Percentiles rank a stretch among this genome's conserved stretches.
These are phyloP conservation scores for Pythium plurisporium DNA, from an alignment of 352 stramenopile species.

Conservation along the genomic window DNA sequence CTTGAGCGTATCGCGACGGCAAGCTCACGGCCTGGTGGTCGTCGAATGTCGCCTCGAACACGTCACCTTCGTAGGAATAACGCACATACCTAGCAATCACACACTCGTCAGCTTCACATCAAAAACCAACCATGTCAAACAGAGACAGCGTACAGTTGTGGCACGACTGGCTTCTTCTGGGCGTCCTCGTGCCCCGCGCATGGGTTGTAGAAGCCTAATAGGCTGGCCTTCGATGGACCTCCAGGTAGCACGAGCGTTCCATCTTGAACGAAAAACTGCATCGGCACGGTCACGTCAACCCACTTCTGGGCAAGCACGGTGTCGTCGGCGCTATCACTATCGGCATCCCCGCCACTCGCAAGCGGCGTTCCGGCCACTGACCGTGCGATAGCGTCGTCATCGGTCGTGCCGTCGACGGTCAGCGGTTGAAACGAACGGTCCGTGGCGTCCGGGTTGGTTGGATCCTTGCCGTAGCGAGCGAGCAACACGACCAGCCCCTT, in stretches of 20 bases:
- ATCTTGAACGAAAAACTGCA: slow-evolving; percentile 83
- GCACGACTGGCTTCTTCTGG: slow-evolving; percentile 26
- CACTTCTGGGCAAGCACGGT: slow-evolving; percentile 37
- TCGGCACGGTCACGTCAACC: slow-evolving; percentile 73
- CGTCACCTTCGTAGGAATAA: slow-evolving; percentile 62
- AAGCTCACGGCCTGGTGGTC: slow-evolving; percentile 67
- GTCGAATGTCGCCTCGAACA: slow-evolving; percentile 82
- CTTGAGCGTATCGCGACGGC: slow-evolving; percentile 64
- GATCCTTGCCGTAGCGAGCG: slow-evolving; percentile 70
- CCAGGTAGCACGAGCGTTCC: slow-evolving; percentile 44
- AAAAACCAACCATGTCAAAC: neutral
- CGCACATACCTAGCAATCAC: slow-evolving; percentile 54
- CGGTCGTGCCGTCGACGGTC: neutral
- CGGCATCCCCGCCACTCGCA: slow-evolving; percentile 3
- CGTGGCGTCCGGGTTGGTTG: slow-evolving; percentile 43
- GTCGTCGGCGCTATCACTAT: slow-evolving; percentile 23
- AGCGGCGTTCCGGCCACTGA: neutral
- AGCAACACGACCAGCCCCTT: slow-evolving; percentile 71
- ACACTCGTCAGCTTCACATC: neutral
- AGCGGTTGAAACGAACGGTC: slow-evolving; percentile 18
- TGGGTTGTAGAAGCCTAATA: slow-evolving; percentile 83
- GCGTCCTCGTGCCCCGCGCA: slow-evolving; percentile 47
- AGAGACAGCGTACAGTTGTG: slow-evolving; percentile 49
- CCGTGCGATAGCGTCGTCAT: neutral
- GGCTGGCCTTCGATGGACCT: slow-evolving; percentile 49